Evolutionary conservation across 2,329 filamentous ascomycete genomes (phyloP), one percentile per base, ranked within the genome.

Genomic region (Arthroderma sp.): DNA sequence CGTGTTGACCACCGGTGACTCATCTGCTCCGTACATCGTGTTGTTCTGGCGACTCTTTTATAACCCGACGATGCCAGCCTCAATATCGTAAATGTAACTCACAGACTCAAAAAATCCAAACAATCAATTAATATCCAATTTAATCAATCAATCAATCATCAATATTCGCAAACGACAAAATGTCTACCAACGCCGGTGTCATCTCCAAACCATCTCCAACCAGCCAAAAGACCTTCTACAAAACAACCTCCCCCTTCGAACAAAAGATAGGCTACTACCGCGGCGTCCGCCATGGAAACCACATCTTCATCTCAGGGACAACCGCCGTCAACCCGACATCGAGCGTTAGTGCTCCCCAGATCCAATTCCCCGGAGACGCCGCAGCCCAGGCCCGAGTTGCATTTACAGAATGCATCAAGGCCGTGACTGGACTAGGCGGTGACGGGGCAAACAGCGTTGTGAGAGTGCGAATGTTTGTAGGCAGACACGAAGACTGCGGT

Each of bases 261-360:
- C 50, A 56, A 30, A 49, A 49, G 36, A 57, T 64, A 44, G 61
- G 61, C 30, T 63, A 65, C 44, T 62, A 64, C 46, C 62, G 63
- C 32, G 63, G 62, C 11, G 55, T 66, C 15, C 61, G 61, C 5
- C 55, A 55, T 30, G 59, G 59, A 4, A 50, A 54, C 3, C 56
- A 58, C 4, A 61, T 66, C 39, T 63, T 57, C 49, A 59, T 65
- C 27, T 60, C 62, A 6, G 63, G 63, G 9, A 61, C 62, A n/a
- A 66, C 62, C 6, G 57, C 62, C 10, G 57, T 62, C 34, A 57
- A 63, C 40, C 59, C 58, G 1, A 36, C 36, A 6, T 61, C 58
- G 27, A 49, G 58, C 3, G 45, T 51, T 6, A 43, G 50, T 10
- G 52, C 54, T 30, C 57, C 60, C 10, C 54, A 49, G 40, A 54